Evolutionary conservation across 1,139 yeast species (phyloP).

Genomic region (Hemisphaericaspora xylanilytica): DNA sequence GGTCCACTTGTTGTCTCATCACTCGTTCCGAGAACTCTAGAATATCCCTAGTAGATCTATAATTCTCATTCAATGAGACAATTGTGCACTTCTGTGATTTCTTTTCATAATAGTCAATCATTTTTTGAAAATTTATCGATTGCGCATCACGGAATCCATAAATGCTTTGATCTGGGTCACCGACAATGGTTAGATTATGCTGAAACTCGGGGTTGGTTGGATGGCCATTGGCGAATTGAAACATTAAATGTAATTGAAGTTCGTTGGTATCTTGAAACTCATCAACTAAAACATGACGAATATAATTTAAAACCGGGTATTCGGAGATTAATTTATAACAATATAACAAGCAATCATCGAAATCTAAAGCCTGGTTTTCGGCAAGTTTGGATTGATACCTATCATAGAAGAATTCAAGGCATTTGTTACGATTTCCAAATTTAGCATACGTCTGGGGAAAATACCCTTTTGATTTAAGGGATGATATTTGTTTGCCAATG

Average conservation of each 20-base stretch:
- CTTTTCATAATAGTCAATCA: conserved; percentile 48
- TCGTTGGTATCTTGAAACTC: conserved; percentile 92
- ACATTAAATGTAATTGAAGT: conserved; percentile 69
- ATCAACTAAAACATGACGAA: conserved; percentile 79
- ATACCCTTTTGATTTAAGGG: conserved; percentile 49
- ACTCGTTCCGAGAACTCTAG: conserved; percentile 62
- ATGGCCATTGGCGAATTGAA: conserved; percentile 50
- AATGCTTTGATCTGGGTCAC: conserved; percentile 95
- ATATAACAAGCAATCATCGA: conserved; percentile 74
- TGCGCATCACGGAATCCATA: conserved; percentile 86
- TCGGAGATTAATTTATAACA: conserved; percentile 50
- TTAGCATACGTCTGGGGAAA: conserved; percentile 33
- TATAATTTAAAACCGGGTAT: conserved; percentile 44
- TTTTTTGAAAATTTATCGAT: conserved; percentile 58
- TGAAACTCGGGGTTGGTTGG: conserved; percentile 20
- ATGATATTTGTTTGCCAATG: conserved; percentile 48
- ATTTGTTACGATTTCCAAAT: conserved; percentile 11
- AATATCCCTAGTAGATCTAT: conserved; percentile 73
- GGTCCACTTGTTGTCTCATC: conserved; percentile 57
- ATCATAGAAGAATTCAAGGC: conserved; percentile 39
- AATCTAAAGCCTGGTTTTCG: conserved; percentile 55
- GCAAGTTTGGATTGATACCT: conserved; percentile 52
- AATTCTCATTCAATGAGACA: conserved; percentile 63
- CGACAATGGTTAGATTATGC: conserved; percentile 75
- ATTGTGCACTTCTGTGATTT: conserved; percentile 16